These are phyloP conservation scores for Penicillium paradoxum DNA, from an alignment of 495 filamentous ascomycete genomes.

Conservation along the genomic window DNA sequence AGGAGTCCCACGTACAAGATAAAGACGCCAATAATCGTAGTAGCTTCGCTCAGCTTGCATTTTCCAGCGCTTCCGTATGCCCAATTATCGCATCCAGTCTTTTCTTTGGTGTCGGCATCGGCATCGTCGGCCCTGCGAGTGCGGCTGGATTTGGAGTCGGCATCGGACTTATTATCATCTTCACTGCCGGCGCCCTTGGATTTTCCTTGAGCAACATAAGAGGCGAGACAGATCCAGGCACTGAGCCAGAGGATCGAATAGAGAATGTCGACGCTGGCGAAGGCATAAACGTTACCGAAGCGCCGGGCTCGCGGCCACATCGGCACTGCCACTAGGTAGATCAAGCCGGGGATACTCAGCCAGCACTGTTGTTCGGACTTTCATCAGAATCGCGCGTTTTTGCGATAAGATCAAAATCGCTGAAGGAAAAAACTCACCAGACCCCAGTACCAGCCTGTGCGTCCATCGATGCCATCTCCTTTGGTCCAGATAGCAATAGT, in stretches of 20 bases:
- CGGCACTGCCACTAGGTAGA: conserved; percentile 79
- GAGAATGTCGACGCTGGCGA: conserved; percentile 66
- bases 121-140: conserved; percentile 14
- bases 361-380: conserved; percentile 59
- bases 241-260: conserved; percentile 80
- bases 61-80: conserved; percentile 49
- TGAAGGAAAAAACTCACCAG: conserved; percentile 52
- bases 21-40: conserved; percentile 72
- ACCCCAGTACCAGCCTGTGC: conserved; percentile 69
- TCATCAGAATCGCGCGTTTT: conserved; percentile 15
- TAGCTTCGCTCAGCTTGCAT: conserved; percentile 71
- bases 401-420: neutral
- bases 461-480: conserved; percentile 57
- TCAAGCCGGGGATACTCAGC: conserved; percentile 72
- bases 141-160: conserved; percentile 14
- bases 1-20: conserved; percentile 59
- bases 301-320: conserved; percentile 76
- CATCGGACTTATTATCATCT: conserved; percentile 10
- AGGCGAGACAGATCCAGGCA: conserved; percentile 71
- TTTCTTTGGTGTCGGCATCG: conserved; percentile 17
- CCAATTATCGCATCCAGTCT: conserved; percentile 47
- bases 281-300: conserved; percentile 77
- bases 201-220: conserved; percentile 54
- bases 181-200: conserved; percentile 12
- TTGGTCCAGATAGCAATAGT: conserved; percentile 71